Evolutionary conservation across 352 stramenopile species (phyloP), one percentile per base, ranked within the genome.

Genomic region (Globisporangium carolinianum): DNA sequence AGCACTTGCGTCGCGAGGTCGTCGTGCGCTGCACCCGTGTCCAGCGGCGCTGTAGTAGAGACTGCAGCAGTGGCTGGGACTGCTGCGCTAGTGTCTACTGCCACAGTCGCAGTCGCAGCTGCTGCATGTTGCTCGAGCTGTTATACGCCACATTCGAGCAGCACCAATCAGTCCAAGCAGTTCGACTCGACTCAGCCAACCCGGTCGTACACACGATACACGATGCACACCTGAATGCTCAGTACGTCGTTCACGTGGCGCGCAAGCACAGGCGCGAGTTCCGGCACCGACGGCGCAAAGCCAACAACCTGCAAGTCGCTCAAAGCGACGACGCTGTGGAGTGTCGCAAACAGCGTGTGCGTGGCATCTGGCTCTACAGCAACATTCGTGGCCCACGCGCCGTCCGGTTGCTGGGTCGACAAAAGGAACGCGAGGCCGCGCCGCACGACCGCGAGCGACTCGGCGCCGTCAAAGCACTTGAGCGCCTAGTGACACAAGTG

Each of bases 371-470:
- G 63, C 53, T 63, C 51, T 37, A 52, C 36, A 53, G 62, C 32
- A 35, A 24, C 24, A 24, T 69, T 47, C 35, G 53, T 57, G 7
- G 39, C 7, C 83, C 83, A 93, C 18, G 67, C 76, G 32, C 83
- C 83, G 67, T 90, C 77, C 4, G 74, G 55, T 5, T 65, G 66
- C 63, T 93, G 83, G 9, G 72, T 65, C 11, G 77, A 52, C 46
- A 93, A 54, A 60, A 93, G 67, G 41, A 85, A 81, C n/a, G 79
- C 75, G 56, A 89, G 81, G 7, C 69, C 83, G 17, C 83, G 80
- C 41, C 77, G 80, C 17, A 90, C 77, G 17, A 76, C 69, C 35
- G 89, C 72, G 17, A 91, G 66, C 61, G 89, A 86, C 54, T 78
- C 74, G 1, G 83, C 75, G 14, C 77, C 75, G 41, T 87, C 77